Base-by-base conservation (phyloP, 352 stramenopile species). In the Globisporangium perplexum region DNA sequence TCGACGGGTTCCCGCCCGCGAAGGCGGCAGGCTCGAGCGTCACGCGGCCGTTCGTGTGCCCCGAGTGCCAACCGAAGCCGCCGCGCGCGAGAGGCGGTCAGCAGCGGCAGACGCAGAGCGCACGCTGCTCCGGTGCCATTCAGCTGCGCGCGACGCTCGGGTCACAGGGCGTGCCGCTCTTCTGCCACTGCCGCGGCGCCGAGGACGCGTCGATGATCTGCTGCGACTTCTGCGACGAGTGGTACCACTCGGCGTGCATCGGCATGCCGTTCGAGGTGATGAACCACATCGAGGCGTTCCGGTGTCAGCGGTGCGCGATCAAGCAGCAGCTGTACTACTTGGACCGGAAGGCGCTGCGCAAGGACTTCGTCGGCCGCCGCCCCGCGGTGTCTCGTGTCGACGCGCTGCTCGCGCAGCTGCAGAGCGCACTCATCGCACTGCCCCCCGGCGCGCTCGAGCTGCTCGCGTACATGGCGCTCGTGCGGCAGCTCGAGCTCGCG, bases 201-300 rank as follows among this genome's bases (percentile, higher is more conserved):
- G 83, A 94, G 24, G 62, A 74, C 39, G 54, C 70, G n/a, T 71
- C 83, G 18, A 94, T 94, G 83, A 89, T 94, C 46, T 94, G 83
- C 65, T 94, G 83, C 54, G 83, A 94, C 47, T 85, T 88, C 49
- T 94, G 83, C 38, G 83, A 94, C 54, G 83, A 94, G 67, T 94
- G 83, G 83, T 94, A 92, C 49, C 83, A 94, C 50, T 71, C 74
- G 0, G 49, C 43, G 1, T 94, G 83, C 50, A 88, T 94, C 49
- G 75, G 75, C 0, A 77, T 94, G 46, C 66, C 53, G 7, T 65
- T 69, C 1, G 59, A 72, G 0, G 71, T 74, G 1, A 78, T 94
- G 59, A 75, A 85, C 11, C 57, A 54, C 18, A 63, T 88, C 22
- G 83, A 94, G 48, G 77, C 77, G 8, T 94, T 86, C 51, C 75